Evolutionary conservation across 805 yeast species (phyloP).

Genomic region (Pichia nakasei): DNA sequence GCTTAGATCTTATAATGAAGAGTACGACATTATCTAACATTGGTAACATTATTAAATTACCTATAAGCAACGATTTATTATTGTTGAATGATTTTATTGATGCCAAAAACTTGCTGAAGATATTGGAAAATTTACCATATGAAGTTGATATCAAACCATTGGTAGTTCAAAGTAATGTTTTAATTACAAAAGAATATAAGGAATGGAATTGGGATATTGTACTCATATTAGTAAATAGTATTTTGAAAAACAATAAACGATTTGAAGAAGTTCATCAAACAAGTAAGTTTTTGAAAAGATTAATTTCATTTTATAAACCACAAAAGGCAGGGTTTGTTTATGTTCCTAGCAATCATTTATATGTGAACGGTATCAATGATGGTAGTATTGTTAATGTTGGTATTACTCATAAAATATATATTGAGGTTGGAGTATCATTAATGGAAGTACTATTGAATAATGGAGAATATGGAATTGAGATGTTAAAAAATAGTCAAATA

Average conservation of each 20-base stretch:
- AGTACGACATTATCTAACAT: neutral
- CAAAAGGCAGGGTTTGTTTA: constrained; percentile 71
- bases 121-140: constrained; percentile 28
- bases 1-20: neutral
- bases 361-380: neutral
- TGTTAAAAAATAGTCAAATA: constrained; percentile 59
- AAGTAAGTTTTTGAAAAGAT: constrained; percentile 78
- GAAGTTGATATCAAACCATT: constrained; percentile 60
- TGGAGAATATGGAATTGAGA: constrained; percentile 3
- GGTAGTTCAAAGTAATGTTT: constrained; percentile 59
- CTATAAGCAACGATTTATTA: neutral
- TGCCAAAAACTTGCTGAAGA: neutral
- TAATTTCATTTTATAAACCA: constrained; percentile 84
- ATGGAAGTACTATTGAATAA: constrained; percentile 51
- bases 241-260: constrained; percentile 60
- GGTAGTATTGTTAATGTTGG: neutral
- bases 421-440: constrained; percentile 68
- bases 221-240: constrained; percentile 70
- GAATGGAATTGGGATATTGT: constrained; percentile 86
- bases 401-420: constrained; percentile 40
- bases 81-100: constrained; percentile 3
- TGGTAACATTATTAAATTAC: neutral
- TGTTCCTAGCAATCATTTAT: neutral
- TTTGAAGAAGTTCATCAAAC: constrained; percentile 70
- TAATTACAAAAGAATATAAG: constrained; percentile 67